These are phyloP conservation scores for Fraxinus sp. DNA, from an alignment of 305 asterid genomes.

Conservation along the genomic window DNA sequence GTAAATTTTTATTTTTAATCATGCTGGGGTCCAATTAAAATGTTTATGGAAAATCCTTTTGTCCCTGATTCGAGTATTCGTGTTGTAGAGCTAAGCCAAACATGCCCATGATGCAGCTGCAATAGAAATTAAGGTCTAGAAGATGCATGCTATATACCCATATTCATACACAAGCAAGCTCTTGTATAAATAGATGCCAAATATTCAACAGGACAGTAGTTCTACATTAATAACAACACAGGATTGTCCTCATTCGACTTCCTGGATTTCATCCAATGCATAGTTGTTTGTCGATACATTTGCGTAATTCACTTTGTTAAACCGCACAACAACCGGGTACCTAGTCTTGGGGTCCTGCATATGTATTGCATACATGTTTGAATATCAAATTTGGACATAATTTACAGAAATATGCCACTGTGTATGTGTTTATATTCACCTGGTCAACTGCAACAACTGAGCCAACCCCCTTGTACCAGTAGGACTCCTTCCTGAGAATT, in stretches of 20 bases:
- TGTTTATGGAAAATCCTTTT: not conserved
- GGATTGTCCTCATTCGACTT: conserved; percentile 34
- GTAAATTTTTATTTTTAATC: no score
- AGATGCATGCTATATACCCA: not conserved
- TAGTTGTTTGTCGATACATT: conserved; percentile 85
- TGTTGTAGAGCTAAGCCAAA: not conserved
- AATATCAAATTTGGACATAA: not conserved
- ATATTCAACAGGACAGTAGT: not conserved
- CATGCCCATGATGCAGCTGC: not conserved
- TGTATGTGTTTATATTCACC: conserved; percentile 33
- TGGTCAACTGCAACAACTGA: conserved; percentile 62
- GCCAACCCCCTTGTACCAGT: conserved; percentile 54
- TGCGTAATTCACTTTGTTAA: conserved; percentile 77
- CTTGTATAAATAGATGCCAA: not conserved
- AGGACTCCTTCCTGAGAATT: conserved; percentile 69
- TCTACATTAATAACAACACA: not conserved
- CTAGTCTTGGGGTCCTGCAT: conserved; percentile 76
- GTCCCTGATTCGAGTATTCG: not conserved
- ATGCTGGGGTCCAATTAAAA: not conserved
- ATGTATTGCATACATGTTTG: not conserved
- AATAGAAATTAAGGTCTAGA: not conserved
- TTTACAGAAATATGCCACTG: not conserved
- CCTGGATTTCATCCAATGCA: conserved; percentile 72
- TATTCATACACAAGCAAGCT: not conserved
- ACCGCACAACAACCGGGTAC: conserved; percentile 81